Evolutionary conservation across 176 grass and related monocot genomes (phyloP).

Genomic region (Themeda triandra): DNA sequence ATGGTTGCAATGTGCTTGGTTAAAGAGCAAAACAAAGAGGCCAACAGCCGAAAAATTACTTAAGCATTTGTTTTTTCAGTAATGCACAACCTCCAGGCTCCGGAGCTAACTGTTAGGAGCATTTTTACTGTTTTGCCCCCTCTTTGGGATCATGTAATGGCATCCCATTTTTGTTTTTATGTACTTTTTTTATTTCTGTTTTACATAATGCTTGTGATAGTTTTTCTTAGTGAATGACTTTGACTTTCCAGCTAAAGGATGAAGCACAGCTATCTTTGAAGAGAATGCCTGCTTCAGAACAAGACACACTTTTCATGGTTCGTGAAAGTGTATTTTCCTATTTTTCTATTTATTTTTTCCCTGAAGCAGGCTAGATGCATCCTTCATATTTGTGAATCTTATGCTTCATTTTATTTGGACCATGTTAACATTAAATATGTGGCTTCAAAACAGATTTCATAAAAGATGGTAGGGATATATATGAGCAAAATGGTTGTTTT

Average conservation of each 20-base stretch:
- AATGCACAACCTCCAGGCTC: slow-evolving; percentile 73
- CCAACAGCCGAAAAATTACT: slow-evolving; percentile 84
- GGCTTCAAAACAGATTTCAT: too few species aligned
- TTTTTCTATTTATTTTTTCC: neutral
- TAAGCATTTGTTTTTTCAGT: slow-evolving; percentile 96
- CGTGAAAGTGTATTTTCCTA: slow-evolving; percentile 23
- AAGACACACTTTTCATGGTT: slow-evolving; percentile 93
- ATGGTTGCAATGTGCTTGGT: slow-evolving; percentile 98
- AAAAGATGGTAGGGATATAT: neutral
- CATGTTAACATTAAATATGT: too few species aligned
- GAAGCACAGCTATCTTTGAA: slow-evolving; percentile 92
- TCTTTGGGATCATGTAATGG: slow-evolving; percentile 84
- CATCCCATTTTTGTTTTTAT: slow-evolving; percentile 57
- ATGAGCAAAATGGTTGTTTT: neutral
- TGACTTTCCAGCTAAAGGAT: slow-evolving; percentile 82
- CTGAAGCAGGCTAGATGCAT: slow-evolving; percentile 1
- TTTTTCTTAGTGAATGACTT: slow-evolving; percentile 10
- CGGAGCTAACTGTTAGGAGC: slow-evolving; percentile 71
- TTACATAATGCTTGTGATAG: neutral
- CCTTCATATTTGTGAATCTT: neutral
- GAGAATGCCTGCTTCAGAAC: slow-evolving; percentile 97
- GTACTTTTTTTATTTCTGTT: slow-evolving; percentile 16
- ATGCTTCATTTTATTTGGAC: neutral
- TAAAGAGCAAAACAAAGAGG: slow-evolving; percentile 97
- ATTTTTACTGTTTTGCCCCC: slow-evolving; percentile 82